A percentile compares a stretch with the other conserved stretches of the same genome.
phyloP scores from a whole-genome alignment of 106 monocot species.

The Gastrodia elata region DNA sequence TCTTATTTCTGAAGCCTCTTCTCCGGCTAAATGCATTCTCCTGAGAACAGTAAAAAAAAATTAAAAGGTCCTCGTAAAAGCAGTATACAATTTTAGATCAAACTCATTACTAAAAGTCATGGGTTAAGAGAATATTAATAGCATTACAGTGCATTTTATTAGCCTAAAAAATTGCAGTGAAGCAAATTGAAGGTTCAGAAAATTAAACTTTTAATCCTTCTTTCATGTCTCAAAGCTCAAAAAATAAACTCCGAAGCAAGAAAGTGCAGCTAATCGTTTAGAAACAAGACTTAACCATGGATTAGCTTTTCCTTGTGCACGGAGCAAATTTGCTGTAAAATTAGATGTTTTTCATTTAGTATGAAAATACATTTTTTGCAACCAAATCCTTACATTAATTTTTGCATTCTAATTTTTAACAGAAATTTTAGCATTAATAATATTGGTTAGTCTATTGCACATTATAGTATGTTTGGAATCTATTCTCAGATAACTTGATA shows the following conservation, averaged over 20 bases:
- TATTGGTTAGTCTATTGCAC: not conserved
- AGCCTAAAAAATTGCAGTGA: not conserved
- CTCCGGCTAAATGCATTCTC: conserved; percentile 97
- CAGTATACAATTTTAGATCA: too few relatives aligned
- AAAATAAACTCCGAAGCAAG: too few relatives aligned
- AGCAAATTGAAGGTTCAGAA: not conserved
- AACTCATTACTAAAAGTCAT: too few relatives aligned
- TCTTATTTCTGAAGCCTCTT: conserved; percentile 91
- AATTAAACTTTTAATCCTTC: not conserved
- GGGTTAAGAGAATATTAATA: not conserved
- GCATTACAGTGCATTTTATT: not conserved
- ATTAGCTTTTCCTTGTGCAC: too few relatives aligned
- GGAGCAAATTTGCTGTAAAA: too few relatives aligned
- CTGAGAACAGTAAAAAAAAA: conserved; percentile 30
- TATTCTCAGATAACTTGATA: not conserved
- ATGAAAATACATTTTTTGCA: too few relatives aligned
- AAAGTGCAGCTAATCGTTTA: not conserved
- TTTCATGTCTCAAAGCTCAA: not conserved
- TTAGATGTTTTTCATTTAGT: too few relatives aligned
- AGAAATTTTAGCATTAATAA: not conserved
- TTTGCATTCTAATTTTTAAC: too few relatives aligned
- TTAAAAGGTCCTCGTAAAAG: not conserved
- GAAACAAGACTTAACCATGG: too few relatives aligned
- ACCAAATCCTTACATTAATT: too few relatives aligned
- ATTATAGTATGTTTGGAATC: not conserved